Conservation (phyloP, 164 flowering plant species). For the Echeveria elegans region DNA sequence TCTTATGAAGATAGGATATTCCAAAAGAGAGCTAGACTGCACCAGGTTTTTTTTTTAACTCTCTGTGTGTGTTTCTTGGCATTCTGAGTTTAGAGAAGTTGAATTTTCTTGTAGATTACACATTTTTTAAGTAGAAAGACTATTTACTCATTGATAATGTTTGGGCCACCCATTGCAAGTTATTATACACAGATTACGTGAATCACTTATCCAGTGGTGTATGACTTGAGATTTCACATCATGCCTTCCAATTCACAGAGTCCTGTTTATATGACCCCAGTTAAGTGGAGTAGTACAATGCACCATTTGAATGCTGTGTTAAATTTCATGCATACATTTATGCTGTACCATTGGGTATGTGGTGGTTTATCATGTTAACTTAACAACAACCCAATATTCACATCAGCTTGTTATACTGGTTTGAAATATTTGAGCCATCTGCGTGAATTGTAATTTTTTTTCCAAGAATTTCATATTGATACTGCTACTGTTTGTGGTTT, state of each 20-base stretch:
- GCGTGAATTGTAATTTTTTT: not conserved
- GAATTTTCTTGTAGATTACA: not conserved
- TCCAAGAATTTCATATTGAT: not conserved
- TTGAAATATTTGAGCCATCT: not conserved
- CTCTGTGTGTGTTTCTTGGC: not conserved
- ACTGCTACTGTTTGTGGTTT: not conserved
- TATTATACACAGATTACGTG: not conserved
- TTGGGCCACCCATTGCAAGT: not conserved
- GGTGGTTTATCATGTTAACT: not conserved
- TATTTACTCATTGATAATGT: not conserved
- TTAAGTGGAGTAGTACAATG: not conserved
- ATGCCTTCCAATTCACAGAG: not conserved
- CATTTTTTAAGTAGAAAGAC: too few relatives aligned
- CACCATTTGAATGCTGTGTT: not conserved
- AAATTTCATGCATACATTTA: not conserved
- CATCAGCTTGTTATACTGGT: not conserved
- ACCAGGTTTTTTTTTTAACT: conserved; percentile 42
- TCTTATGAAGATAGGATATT: conserved; percentile 88
- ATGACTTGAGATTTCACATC: not conserved
- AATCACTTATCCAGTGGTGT: not conserved
- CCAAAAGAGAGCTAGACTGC: conserved; percentile 79
- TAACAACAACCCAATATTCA: not conserved
- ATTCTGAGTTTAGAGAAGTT: not conserved
- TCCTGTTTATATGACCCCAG: not conserved
- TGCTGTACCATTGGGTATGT: not conserved